These are phyloP conservation scores for Tarenaya hassleriana DNA, from an alignment of 345 rosid species.

Conservation along the genomic window DNA sequence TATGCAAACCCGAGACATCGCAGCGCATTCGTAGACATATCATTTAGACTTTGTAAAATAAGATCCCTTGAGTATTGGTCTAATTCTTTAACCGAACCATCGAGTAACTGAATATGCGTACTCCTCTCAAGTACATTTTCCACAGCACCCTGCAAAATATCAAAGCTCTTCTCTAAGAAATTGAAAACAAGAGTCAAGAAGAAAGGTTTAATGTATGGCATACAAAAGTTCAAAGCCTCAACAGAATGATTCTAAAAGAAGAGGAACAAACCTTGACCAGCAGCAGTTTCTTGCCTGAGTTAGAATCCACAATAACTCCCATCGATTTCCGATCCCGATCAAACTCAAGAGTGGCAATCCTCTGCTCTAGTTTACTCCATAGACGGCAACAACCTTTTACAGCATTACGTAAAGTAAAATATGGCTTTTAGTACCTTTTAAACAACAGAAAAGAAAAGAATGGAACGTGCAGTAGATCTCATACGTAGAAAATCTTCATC, in stretches of 20 bases:
- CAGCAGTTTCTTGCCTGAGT: conserved; percentile 57
- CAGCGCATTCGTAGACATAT: conserved; percentile 73
- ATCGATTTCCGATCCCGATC: conserved; percentile 90
- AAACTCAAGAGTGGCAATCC: conserved; percentile 94
- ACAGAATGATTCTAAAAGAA: conserved; percentile 6
- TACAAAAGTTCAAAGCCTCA: not conserved
- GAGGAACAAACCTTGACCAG: conserved; percentile 64
- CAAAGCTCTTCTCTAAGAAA: not conserved
- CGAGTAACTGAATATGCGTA: conserved; percentile 57
- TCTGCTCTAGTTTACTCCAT: conserved; percentile 65
- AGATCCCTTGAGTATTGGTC: conserved; percentile 52
- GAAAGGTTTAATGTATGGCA: not conserved
- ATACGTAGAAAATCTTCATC: conserved; percentile 46
- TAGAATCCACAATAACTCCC: conserved; percentile 92
- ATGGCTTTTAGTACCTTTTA: not conserved
- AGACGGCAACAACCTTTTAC: conserved; percentile 54
- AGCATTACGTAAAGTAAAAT: not conserved
- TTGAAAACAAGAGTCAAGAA: conserved; percentile 2
- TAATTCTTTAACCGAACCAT: conserved; percentile 58
- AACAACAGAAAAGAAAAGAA: not conserved
- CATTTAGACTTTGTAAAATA: conserved; percentile 53
- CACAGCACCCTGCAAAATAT: conserved; percentile 80
- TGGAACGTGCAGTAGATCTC: conserved; percentile 13
- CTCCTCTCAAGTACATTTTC: conserved; percentile 90
- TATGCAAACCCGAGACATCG: conserved; percentile 87